These are phyloP conservation scores for Aureoboletus auriporus DNA, from an alignment of 768 basidiomycete genomes.

Conservation along the genomic window DNA sequence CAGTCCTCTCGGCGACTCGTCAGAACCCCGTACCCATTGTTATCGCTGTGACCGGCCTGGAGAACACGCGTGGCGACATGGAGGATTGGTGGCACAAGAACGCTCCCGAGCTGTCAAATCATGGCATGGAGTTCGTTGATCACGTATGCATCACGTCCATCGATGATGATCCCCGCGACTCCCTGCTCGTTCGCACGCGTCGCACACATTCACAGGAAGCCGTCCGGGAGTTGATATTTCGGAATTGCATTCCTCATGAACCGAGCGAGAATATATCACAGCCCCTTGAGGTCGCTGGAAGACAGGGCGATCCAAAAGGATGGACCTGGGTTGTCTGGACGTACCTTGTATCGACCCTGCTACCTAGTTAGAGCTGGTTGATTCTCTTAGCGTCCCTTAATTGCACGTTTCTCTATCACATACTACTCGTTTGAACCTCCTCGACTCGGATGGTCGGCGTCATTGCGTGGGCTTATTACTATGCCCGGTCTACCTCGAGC, in stretches of 20 bases:
- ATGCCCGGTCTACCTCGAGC: no score
- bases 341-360: conserved; percentile 12
- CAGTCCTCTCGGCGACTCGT: conserved; percentile 30
- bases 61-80: conserved; percentile 30
- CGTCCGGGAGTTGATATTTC: conserved; percentile 23
- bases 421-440: neutral
- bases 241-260: conserved; percentile 12
- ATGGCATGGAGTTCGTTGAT: conserved; percentile 25
- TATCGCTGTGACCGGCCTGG: conserved; percentile 39
- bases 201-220: conserved; percentile 20
- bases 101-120: conserved; percentile 9
- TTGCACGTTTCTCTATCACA: neutral
- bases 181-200: conserved; percentile 9
- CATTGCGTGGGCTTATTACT: no score
- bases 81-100: conserved; percentile 35
- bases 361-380: neutral
- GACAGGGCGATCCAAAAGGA: conserved; percentile 1
- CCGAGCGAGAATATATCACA: neutral
- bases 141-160: conserved; percentile 33
- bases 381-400: neutral
- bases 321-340: conserved; percentile 13
- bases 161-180: conserved; percentile 19
- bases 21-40: conserved; percentile 31
- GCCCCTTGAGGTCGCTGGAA: neutral
- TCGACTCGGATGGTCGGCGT: no score